A percentile compares a stretch with the other conserved stretches of the same genome.
These are phyloP conservation scores for Penicillium vulpinum DNA, from an alignment of 2,329 filamentous ascomycete genomes.

Conservation along the genomic window DNA sequence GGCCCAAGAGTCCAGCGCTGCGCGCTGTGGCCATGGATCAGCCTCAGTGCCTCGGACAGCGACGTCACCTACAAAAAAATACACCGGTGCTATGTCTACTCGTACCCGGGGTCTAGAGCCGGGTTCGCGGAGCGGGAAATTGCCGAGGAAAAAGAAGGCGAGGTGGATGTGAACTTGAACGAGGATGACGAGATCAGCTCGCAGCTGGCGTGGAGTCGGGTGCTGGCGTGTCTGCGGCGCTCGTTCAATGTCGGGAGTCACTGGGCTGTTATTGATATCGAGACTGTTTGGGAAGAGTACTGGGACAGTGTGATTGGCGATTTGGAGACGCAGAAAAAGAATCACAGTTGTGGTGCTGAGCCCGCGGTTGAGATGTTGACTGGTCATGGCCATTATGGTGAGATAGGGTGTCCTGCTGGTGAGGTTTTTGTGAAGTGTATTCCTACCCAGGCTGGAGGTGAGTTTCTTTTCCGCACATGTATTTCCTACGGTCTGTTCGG, in stretches of 20 bases:
- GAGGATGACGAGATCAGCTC: slow-evolving; percentile 48
- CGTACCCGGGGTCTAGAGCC: slow-evolving; percentile 54
- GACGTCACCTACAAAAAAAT: slow-evolving; percentile 30
- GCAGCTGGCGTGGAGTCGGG: slow-evolving; percentile 65
- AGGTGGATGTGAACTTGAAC: not conserved
- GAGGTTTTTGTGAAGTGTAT: slow-evolving; percentile 36
- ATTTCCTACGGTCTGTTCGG: not conserved
- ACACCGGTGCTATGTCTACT: slow-evolving; percentile 45
- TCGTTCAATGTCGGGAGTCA: slow-evolving; percentile 53
- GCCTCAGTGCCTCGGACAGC: slow-evolving; percentile 25
- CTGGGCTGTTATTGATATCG: slow-evolving; percentile 37
- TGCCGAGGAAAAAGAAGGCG: slow-evolving; percentile 54
- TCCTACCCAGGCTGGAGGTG: slow-evolving; percentile 41
- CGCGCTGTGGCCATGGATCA: slow-evolving; percentile 26
- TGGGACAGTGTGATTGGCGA: slow-evolving; percentile 27
- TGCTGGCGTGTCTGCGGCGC: slow-evolving; percentile 57
- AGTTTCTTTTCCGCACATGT: slow-evolving; percentile 1
- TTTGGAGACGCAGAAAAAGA: slow-evolving; percentile 18
- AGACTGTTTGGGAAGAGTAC: slow-evolving; percentile 43
- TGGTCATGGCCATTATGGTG: slow-evolving; percentile 5
- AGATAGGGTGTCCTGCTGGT: slow-evolving; percentile 6
- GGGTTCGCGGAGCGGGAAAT: slow-evolving; percentile 69
- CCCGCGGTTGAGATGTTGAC: slow-evolving; percentile 7
- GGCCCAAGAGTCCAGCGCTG: slow-evolving; percentile 26
- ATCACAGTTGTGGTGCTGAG: slow-evolving; percentile 16